Conservation (phyloP, 768 basidiomycete species). For the Leccinum fibrillosum region DNA sequence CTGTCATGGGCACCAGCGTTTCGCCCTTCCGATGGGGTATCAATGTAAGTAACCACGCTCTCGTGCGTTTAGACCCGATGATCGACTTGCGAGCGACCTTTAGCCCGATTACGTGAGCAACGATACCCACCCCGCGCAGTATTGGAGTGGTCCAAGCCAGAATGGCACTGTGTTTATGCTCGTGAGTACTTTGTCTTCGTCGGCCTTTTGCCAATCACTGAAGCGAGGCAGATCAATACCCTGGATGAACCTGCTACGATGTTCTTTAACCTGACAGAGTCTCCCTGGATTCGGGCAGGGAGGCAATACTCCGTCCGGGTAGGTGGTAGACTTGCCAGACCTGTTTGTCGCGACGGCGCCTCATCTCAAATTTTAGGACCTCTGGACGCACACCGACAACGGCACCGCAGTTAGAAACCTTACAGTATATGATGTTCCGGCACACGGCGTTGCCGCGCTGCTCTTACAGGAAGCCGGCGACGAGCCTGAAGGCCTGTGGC, state of each 20-base stretch:
- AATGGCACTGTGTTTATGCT: slow-evolving; percentile 69
- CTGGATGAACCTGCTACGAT: slow-evolving; percentile 53
- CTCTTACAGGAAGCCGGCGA: slow-evolving; percentile 64
- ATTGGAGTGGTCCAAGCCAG: slow-evolving; percentile 65
- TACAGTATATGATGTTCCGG: slow-evolving; percentile 49
- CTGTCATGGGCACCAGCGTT: slow-evolving; percentile 55
- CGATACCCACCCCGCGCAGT: slow-evolving; percentile 58
- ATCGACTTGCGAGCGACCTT: neutral
- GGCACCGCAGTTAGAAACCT: slow-evolving; percentile 63
- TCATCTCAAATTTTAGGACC: slow-evolving; percentile 42
- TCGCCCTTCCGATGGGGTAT: slow-evolving; percentile 69
- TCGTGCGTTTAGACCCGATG: neutral
- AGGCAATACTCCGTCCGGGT: slow-evolving; percentile 64
- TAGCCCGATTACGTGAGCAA: slow-evolving; percentile 39
- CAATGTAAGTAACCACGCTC: slow-evolving; percentile 42
- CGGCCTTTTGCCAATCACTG: neutral
- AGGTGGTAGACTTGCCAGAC: slow-evolving; percentile 15
- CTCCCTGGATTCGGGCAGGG: slow-evolving; percentile 68
- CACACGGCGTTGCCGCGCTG: slow-evolving; percentile 68
- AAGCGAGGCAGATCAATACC: slow-evolving; percentile 50
- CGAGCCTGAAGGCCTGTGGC: slow-evolving; percentile 56
- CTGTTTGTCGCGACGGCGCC: neutral
- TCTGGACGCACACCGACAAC: slow-evolving; percentile 72
- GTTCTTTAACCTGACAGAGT: slow-evolving; percentile 64
- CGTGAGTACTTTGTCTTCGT: slow-evolving; percentile 31